These are phyloP conservation scores for Saccharomycopsis schoenii DNA, from an alignment of 805 yeast species.

Conservation along the genomic window DNA sequence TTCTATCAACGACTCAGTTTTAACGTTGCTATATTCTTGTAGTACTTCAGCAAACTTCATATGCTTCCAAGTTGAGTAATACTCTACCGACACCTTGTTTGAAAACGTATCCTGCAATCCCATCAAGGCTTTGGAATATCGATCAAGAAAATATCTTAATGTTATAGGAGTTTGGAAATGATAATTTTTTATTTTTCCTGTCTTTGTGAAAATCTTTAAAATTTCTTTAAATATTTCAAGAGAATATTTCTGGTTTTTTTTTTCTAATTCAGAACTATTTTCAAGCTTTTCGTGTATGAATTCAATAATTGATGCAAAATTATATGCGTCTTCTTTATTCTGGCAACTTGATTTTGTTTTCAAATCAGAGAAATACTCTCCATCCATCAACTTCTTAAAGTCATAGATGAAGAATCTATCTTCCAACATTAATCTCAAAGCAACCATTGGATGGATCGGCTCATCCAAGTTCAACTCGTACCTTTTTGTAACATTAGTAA, in stretches of 20 bases:
- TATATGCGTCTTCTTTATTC: not conserved
- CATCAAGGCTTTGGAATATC: slow-evolving; percentile 39
- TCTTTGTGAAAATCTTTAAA: not conserved
- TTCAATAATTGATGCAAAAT: not conserved
- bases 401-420: slow-evolving; percentile 33
- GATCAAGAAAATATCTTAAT: slow-evolving; percentile 42
- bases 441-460: slow-evolving; percentile 35
- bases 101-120: slow-evolving; percentile 28
- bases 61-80: slow-evolving; percentile 36
- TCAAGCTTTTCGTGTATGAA: not conserved
- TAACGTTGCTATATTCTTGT: slow-evolving; percentile 30
- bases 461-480: slow-evolving; percentile 40
- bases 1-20: slow-evolving; percentile 25
- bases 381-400: slow-evolving; percentile 28
- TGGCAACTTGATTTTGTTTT: not conserved
- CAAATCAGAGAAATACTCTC: not conserved
- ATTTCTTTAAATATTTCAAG: not conserved
- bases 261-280: not conserved
- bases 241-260: not conserved
- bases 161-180: slow-evolving; percentile 50
- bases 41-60: slow-evolving; percentile 32
- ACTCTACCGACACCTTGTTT: slow-evolving; percentile 34
- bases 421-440: slow-evolving; percentile 30
- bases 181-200: not conserved
- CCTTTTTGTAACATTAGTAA: slow-evolving; percentile 37